Percentiles rank a stretch among this genome's conserved stretches.
These are phyloP conservation scores for Plenodomus biglobosus DNA, from an alignment of 2,329 filamentous ascomycete genomes.

Conservation along the genomic window DNA sequence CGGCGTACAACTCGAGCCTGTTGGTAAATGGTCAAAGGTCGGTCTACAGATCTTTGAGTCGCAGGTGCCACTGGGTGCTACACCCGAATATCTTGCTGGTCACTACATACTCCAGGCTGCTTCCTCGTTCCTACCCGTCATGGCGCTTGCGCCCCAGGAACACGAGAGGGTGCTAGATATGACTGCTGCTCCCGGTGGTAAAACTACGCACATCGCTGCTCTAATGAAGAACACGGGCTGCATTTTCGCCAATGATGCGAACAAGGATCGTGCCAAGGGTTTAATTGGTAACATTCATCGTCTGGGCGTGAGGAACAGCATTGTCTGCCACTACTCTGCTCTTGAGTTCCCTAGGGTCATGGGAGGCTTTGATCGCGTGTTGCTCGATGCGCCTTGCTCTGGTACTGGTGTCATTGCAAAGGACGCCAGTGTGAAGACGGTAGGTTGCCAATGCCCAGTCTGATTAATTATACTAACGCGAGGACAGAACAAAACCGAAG, in stretches of 20 bases:
- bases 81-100: slow-evolving; percentile 93
- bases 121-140: slow-evolving; percentile 94
- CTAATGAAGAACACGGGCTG: slow-evolving; percentile 97
- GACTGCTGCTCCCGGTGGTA: slow-evolving; percentile 93
- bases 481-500: slow-evolving; percentile 92
- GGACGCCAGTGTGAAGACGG: slow-evolving; percentile 91
- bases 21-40: slow-evolving; percentile 98
- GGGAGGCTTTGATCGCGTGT: slow-evolving; percentile 90
- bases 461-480: too few relatives aligned
- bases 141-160: slow-evolving; percentile 93
- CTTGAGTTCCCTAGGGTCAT: slow-evolving; percentile 92
- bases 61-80: slow-evolving; percentile 83
- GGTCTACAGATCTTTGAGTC: slow-evolving; percentile 96
- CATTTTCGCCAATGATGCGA: slow-evolving; percentile 95
- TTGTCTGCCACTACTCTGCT: slow-evolving; percentile 95
- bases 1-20: slow-evolving; percentile 91
- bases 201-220: slow-evolving; percentile 94
- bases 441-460: too few relatives aligned
- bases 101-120: slow-evolving; percentile 98
- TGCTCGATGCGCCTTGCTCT: slow-evolving; percentile 93
- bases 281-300: slow-evolving; percentile 95
- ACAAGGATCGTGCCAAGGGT: slow-evolving; percentile 91
- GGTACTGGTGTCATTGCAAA: slow-evolving; percentile 98
- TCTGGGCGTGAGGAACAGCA: slow-evolving; percentile 86
- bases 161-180: slow-evolving; percentile 90